phyloP scores from a whole-genome alignment of 495 filamentous ascomycete genomes.

The Podospora tetraspora region DNA sequence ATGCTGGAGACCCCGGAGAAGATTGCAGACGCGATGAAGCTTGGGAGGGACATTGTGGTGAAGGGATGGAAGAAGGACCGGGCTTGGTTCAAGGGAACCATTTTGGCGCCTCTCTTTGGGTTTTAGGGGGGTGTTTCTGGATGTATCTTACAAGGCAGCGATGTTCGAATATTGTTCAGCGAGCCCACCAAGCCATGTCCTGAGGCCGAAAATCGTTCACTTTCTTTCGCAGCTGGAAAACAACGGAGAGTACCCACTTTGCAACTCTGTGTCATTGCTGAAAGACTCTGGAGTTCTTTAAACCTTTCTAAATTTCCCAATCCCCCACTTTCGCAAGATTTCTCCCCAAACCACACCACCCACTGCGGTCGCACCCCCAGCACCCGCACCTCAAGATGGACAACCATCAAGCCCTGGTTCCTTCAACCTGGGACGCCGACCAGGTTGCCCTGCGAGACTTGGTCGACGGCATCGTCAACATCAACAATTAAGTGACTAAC shows the following conservation, averaged over 20 bases:
- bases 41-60: constrained; percentile 45
- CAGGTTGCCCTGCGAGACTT: background rate
- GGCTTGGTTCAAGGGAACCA: constrained; percentile 32
- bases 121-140: background rate
- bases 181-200: background rate
- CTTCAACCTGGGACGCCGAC: background rate
- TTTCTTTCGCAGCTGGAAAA: background rate
- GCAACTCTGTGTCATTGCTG: background rate
- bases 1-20: constrained; percentile 39
- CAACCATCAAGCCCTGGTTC: background rate
- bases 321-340: background rate
- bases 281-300: background rate
- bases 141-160: background rate
- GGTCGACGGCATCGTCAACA: background rate
- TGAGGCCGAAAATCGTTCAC: background rate
- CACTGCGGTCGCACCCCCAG: background rate
- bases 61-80: constrained; percentile 44
- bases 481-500: background rate
- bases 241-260: background rate
- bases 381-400: background rate
- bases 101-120: constrained; percentile 4
- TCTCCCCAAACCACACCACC: background rate
- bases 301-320: background rate
- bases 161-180: background rate
- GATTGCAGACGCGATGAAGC: constrained; percentile 36